Percentiles rank a stretch among this genome's conserved stretches.
Conservation (phyloP, 768 basidiomycete genomes). For the Paxillus rubicundulus region DNA sequence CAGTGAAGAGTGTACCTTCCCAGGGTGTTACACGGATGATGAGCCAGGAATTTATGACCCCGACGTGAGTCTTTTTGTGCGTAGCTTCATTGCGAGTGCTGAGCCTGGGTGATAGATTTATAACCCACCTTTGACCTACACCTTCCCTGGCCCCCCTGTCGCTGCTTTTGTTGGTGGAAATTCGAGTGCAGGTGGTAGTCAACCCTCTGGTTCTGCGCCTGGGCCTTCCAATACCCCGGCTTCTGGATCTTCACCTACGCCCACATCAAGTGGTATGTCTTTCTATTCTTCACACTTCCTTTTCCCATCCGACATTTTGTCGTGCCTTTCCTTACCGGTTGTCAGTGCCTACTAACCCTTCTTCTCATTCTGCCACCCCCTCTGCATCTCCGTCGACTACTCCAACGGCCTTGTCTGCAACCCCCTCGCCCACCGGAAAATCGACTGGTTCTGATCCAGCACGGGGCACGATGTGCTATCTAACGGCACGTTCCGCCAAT, state of each 20-base stretch:
- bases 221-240: slow-evolving; percentile 16
- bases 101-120: slow-evolving; percentile 23
- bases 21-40: slow-evolving; percentile 66
- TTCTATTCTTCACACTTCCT: neutral
- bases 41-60: slow-evolving; percentile 68
- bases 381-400: slow-evolving; percentile 7
- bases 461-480: slow-evolving; percentile 11
- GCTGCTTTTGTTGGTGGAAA: slow-evolving; percentile 38
- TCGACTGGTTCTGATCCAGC: slow-evolving; percentile 8
- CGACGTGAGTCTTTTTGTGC: slow-evolving; percentile 27
- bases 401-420: neutral
- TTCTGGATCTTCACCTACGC: slow-evolving; percentile 10
- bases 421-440: slow-evolving; percentile 1
- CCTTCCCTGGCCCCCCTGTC: slow-evolving; percentile 53
- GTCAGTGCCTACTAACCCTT: slow-evolving; percentile 24
- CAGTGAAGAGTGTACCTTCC: slow-evolving; percentile 51
- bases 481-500: slow-evolving; percentile 14
- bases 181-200: slow-evolving; percentile 15
- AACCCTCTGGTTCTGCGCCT: slow-evolving; percentile 20
- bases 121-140: slow-evolving; percentile 36
- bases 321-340: slow-evolving; percentile 15
- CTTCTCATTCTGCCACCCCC: slow-evolving; percentile 11
- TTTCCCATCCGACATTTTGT: neutral
- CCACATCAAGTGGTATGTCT: slow-evolving; percentile 18
- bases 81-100: neutral